Base-by-base conservation (phyloP, 192 early-diverging fungal species). In the Thamnidium elegans region DNA sequence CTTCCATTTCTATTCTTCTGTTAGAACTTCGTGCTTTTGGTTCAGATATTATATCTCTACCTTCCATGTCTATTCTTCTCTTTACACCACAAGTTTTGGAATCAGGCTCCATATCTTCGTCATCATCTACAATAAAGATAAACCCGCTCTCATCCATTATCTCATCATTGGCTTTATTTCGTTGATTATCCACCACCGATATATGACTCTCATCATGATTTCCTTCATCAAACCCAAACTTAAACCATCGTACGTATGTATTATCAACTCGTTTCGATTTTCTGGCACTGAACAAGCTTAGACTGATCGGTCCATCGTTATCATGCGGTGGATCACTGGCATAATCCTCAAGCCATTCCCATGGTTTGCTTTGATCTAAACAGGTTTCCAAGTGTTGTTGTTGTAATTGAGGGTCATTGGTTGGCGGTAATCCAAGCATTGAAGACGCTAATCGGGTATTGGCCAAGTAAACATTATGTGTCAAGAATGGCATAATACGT, bases 341-440 rank as follows among this genome's bases (percentile, higher is more conserved):
- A 65, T 75, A 80, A 21, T 83, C 81, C 46, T 83, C 81, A 17
- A 83, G 70, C 81, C 81, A 83, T 58, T 80, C 78, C 81, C 81
- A 83, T 7, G 81, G 81, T 44, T 72, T 64, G 17, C 78, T 76
- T 32, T 78, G 78, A 62, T 81, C 69, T 36, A 63, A 44, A 31
- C 64, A 67, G 1, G 20, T n/a, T 50, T 62, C 71, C 19, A 56
- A 45, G 43, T 62, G 73, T 15, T 43, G 62, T 34, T 48, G 61
- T 5, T 65, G 63, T 26, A 68, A 58, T 43, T 36, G 62, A 44
- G 50, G 68, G 8, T 65, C 62, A 39, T 46, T 50, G 11, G 61
- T 51, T 14, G 63, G 45, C n/a, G 58, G 42, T 20, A 48, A 44
- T 62, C 66, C 54, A 17, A 68, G 39, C 26, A 58, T 53, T 8